Evolutionary conservation across 148 eudicot species (phyloP).

Genomic region (Limonium bicolor): DNA sequence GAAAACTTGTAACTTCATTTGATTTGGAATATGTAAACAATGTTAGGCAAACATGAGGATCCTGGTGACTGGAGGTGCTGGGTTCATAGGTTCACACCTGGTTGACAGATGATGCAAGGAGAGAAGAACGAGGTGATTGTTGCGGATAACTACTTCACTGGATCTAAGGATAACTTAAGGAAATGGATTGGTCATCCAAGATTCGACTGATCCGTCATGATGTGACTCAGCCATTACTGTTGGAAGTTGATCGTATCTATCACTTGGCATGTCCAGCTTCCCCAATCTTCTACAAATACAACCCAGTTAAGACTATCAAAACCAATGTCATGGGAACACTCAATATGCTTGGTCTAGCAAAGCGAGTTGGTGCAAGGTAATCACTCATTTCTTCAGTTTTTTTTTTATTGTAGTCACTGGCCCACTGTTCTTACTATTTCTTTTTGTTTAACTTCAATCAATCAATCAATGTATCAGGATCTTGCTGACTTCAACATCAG

Average conservation of each 20-base stretch:
- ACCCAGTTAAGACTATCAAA: slow-evolving; percentile 98
- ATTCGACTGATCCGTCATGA: neutral
- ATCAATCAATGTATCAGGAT: slow-evolving; percentile 44
- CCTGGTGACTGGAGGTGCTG: slow-evolving; percentile 83
- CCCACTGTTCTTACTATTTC: no score
- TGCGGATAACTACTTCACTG: slow-evolving; percentile 73
- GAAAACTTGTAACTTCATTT: neutral
- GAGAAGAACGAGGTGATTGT: slow-evolving; percentile 89
- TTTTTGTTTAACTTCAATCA: no score
- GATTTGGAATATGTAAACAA: neutral
- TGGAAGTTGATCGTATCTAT: no score
- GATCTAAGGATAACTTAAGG: slow-evolving; percentile 27
- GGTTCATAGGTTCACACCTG: slow-evolving; percentile 84
- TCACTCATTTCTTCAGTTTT: no score
- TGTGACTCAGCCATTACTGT: no score
- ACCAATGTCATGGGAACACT: slow-evolving; percentile 93
- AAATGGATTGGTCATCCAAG: neutral
- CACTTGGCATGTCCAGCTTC: no score
- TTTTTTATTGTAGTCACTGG: no score
- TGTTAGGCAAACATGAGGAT: slow-evolving; percentile 77
- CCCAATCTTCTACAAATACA: no score
- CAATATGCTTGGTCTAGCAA: slow-evolving; percentile 94
- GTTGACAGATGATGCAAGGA: slow-evolving; percentile 74
- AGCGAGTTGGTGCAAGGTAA: slow-evolving; percentile 99
- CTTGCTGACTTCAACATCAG: slow-evolving; percentile 78